phyloP scores from a whole-genome alignment of 441 rosid species.

The Populus tomentosa region DNA sequence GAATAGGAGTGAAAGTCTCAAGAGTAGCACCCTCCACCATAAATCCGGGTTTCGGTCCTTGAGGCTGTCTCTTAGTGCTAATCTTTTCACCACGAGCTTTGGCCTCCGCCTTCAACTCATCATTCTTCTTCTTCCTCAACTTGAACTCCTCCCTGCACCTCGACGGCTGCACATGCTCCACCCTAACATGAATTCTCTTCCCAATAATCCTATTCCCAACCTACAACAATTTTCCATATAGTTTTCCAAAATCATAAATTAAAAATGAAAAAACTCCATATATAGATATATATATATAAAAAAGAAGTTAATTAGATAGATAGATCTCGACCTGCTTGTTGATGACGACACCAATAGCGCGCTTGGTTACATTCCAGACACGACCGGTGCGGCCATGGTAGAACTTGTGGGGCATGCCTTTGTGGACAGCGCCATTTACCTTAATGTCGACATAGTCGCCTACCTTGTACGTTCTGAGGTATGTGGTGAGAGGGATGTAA shows the following conservation, averaged over 20 bases:
- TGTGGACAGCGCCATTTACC: neutral
- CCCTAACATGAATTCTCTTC: no score
- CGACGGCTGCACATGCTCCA: constrained; percentile 59
- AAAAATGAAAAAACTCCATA: no score
- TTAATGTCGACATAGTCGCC: neutral
- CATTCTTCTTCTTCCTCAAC: constrained; percentile 55
- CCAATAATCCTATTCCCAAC: no score
- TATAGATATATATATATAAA: no score
- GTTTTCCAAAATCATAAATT: no score
- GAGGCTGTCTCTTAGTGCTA: constrained; percentile 75
- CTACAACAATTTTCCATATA: no score
- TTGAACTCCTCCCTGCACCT: constrained; percentile 64
- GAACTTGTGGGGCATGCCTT: no score
- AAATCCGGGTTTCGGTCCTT: constrained; percentile 76
- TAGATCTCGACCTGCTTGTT: no score
- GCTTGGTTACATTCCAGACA: no score
- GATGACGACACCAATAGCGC: no score
- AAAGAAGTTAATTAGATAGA: no score
- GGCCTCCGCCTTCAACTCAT: constrained; percentile 62
- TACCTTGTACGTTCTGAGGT: constrained; percentile 61
- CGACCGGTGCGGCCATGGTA: no score
- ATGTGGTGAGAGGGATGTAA: constrained; percentile 55
- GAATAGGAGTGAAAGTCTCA: constrained; percentile 54
- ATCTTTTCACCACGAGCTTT: constrained; percentile 61
- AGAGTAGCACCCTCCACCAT: constrained; percentile 70